A percentile compares a stretch with the other conserved stretches of the same genome.
These are phyloP conservation scores for Didymosphaeria variabile DNA, from an alignment of 2,329 filamentous ascomycete species.

Conservation along the genomic window DNA sequence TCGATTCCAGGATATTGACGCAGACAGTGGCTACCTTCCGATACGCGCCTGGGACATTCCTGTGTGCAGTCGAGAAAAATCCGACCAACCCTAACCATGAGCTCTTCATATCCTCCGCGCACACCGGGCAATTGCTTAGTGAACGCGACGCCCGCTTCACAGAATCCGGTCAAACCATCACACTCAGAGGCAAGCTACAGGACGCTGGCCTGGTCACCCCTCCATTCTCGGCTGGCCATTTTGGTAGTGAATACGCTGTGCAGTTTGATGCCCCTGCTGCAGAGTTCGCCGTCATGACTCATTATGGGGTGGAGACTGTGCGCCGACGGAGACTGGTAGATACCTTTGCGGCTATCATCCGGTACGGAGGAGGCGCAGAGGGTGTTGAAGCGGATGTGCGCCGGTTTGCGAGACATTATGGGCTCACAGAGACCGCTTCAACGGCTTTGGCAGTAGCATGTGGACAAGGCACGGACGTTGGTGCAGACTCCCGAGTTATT, in stretches of 20 bases:
- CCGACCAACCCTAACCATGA: conserved; percentile 67
- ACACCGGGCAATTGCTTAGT: conserved; percentile 82
- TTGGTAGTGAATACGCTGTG: conserved; percentile 95
- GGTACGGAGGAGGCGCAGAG: conserved; percentile 76
- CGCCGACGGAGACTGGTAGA: conserved; percentile 87
- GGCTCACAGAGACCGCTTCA: conserved; percentile 86
- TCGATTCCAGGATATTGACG: conserved; percentile 38
- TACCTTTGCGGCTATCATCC: conserved; percentile 84
- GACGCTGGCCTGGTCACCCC: conserved; percentile 80
- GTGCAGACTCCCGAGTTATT: conserved; percentile 73
- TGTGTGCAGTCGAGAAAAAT: conserved; percentile 79
- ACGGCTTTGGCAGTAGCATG: conserved; percentile 94
- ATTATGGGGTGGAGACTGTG: conserved; percentile 87
- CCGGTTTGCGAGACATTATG: conserved; percentile 85
- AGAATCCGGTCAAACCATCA: conserved; percentile 83
- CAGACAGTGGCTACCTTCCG: conserved; percentile 60
- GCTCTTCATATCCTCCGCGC: conserved; percentile 86
- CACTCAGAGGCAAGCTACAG: conserved; percentile 76
- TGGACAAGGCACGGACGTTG: conserved; percentile 86
- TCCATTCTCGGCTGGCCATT: conserved; percentile 73
- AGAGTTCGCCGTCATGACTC: conserved; percentile 91
- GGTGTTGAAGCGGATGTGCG: conserved; percentile 83
- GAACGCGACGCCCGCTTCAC: conserved; percentile 68
- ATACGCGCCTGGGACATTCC: conserved; percentile 89
- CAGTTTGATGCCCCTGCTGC: conserved; percentile 86